A percentile compares a stretch with the other conserved stretches of the same genome.
Evolutionary conservation across 2,329 filamentous ascomycete genomes (phyloP).

Genomic region (Fusarium sp.): DNA sequence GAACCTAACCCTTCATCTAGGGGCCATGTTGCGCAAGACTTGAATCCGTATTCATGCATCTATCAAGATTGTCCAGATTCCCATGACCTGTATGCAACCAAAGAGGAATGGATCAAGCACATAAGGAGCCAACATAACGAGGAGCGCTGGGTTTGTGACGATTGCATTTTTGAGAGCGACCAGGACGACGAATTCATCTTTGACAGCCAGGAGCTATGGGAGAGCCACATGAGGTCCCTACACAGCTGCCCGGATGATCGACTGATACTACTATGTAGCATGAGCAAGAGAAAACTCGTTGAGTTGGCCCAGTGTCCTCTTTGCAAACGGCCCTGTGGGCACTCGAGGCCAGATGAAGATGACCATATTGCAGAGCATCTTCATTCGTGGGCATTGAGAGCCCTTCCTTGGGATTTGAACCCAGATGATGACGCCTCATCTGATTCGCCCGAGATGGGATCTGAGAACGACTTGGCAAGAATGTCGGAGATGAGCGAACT

Average conservation of each 20-base stretch:
- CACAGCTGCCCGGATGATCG: not conserved
- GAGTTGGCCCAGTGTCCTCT: not conserved
- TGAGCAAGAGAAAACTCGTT: not conserved
- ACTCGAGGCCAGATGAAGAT: not conserved
- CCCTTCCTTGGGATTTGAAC: constrained; percentile 5
- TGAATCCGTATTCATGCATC: not conserved
- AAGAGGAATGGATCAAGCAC: not conserved
- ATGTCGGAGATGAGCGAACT: constrained; percentile 6
- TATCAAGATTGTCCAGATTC: not conserved
- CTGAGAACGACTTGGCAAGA: constrained; percentile 2
- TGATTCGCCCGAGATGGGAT: not conserved
- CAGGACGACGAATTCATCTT: not conserved
- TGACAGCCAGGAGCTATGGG: not conserved
- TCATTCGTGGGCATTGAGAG: constrained; percentile 8
- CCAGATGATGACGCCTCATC: not conserved
- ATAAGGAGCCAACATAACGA: not conserved
- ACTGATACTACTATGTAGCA: not conserved
- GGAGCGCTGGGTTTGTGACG: constrained; percentile 8
- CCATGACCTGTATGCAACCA: not conserved
- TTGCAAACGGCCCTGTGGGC: not conserved
- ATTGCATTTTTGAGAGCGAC: constrained; percentile 5
- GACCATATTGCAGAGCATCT: constrained; percentile 9
- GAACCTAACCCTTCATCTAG: not conserved
- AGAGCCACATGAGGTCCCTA: not conserved
- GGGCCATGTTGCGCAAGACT: not conserved